Evolutionary conservation across 306 rosid genomes (phyloP), one percentile per base, ranked within the genome.

Genomic region (Vicia faba): DNA sequence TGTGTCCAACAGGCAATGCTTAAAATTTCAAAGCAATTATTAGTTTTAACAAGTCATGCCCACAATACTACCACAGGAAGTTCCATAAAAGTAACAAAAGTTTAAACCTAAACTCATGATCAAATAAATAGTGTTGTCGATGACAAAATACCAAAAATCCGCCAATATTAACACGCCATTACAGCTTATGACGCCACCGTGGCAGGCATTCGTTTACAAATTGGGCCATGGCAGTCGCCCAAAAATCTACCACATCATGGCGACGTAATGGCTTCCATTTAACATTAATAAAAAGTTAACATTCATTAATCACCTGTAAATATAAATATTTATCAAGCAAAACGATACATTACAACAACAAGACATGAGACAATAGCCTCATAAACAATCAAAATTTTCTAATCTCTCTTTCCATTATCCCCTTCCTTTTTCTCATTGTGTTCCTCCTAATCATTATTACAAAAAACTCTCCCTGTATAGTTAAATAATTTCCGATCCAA

Each of bases 321-420:
- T 16, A n/a, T 60, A 28, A 64, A 50, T 16, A n/a, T 54, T 73
- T 74, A 71, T 73, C 60, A 4, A 59, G 65, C 46, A 69, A 53
- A 40, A 36, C 5, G 50, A 64, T 61, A 66, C 64, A 78, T 66
- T 74, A 74, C 80, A 74, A 74, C 80, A 74, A 74, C 36, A 80
- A 51, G 15, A 60, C 8, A 18, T 60, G 36, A 36, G 36, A 13
- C 31, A 14, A 14, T 48, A 46, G 23, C 15, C 64, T 72, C 68
- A 28, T 12, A 56, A 81, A 57, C 41, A 69, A 73, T 65, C 78
- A 78, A 70, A 57, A 56, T 28, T 61, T 43, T 72, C 57, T 20
- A 12, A 40, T 38, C 66, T 38, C 66, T 10, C 61, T 72, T 25
- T 66, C 66, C 15, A 59, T 8, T 41, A 64, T 49, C 61, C 36